Evolutionary conservation across 164 flowering plant species (phyloP), one percentile per base, ranked within the genome.

Genomic region (Magnolia sinica): DNA sequence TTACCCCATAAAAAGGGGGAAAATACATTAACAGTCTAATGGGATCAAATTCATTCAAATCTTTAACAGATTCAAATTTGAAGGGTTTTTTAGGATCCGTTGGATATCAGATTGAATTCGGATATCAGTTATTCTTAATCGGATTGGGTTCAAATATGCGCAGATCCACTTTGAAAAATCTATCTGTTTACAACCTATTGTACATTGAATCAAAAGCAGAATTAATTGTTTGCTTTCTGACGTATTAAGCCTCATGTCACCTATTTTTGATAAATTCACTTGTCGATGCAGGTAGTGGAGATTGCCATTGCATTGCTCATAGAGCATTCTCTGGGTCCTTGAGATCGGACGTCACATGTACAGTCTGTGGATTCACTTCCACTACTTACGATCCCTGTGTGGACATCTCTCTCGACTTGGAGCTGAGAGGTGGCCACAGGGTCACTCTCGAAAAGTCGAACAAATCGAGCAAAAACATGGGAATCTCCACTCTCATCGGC

Each of bases 311-410:
- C 76, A 86, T 90, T 69, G 89, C 89, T 79, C 93, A 90, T 80
- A 82, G 79, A 65, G 89, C 80, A 22, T 90, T 90, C 79, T 86
- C 90, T 23, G 93, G 93, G 37, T 79, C 82, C 6, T 79, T 90
- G 76, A 88, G 93, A 82, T 90, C 93, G 4, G 93, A 90, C 80
- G 87, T 90, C 52, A 88, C 89, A 2, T 90, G 93, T 73, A 84
- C 84, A 77, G 76, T 85, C 29, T 90, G 93, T 78, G 93, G 93
- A 22, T 88, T 80, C 79, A 90, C 89, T 76, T 90, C 93, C 24
- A 88, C 91, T 64, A 90, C 88, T 5, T 84, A 84, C 70, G 94
- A 90, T 58, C 94, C 91, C 16, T 90, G 87, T 74, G 73, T 90
- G 51, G 94, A 88, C 83, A 84, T 90, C 72, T 88, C 94, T 55